Percentiles rank a stretch among this genome's conserved stretches.
phyloP scores from a whole-genome alignment of 164 flowering plant genomes.

The Berberis vulgaris region DNA sequence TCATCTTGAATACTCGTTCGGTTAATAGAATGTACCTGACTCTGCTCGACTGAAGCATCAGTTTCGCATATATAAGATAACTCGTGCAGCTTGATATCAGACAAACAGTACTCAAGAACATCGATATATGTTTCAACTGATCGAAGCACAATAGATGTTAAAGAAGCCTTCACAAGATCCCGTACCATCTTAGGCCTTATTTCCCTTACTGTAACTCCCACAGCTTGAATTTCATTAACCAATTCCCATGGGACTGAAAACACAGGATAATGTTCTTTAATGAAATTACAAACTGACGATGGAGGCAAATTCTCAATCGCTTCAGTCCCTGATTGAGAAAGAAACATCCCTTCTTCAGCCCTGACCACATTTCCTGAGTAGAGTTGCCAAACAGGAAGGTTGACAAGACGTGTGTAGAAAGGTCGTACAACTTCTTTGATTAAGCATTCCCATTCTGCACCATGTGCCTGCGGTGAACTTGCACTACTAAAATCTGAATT shows the following conservation, averaged over 20 bases:
- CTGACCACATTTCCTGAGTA: conserved; percentile 79
- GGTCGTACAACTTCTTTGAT: conserved; percentile 72
- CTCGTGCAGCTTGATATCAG: conserved; percentile 54
- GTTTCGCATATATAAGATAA: conserved; percentile 17
- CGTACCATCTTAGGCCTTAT: conserved; percentile 96
- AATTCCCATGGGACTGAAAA: conserved; percentile 98
- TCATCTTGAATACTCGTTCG: conserved; percentile 12
- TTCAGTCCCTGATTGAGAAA: conserved; percentile 72
- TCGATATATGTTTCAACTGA: conserved; percentile 77
- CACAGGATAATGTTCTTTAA: conserved; percentile 94
- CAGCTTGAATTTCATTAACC: conserved; percentile 78
- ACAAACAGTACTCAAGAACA: conserved; percentile 90
- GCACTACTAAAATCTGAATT: conserved; percentile 13
- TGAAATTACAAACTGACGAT: conserved; percentile 76
- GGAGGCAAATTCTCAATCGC: conserved; percentile 58
- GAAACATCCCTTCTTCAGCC: conserved; percentile 96
- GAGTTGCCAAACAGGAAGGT: conserved; percentile 93
- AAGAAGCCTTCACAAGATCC: conserved; percentile 64
- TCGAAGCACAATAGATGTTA: conserved; percentile 57
- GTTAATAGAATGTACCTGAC: conserved; percentile 10
- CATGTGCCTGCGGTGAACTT: conserved; percentile 18
- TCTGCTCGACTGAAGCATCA: conserved; percentile 16
- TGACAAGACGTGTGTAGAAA: conserved; percentile 70
- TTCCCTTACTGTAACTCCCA: conserved; percentile 71
- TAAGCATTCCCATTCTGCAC: conserved; percentile 72